A percentile compares a stretch with the other conserved stretches of the same genome.
Conservation (phyloP, 768 basidiomycete species). For the Auricularia cornea region DNA sequence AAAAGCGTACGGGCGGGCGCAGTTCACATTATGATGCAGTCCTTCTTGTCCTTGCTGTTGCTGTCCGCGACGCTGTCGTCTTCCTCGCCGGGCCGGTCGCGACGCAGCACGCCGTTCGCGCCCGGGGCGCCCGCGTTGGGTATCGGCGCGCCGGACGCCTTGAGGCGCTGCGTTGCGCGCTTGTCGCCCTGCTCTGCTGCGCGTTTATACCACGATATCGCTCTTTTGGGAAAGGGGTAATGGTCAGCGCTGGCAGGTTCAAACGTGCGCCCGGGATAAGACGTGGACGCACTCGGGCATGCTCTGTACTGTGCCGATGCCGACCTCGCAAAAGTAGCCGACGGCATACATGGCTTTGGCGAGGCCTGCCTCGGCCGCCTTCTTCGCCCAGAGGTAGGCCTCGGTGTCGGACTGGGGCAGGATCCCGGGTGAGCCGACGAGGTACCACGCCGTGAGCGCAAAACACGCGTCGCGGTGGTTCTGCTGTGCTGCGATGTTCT, state of each 20-base stretch:
- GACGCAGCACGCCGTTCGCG: constrained; percentile 52
- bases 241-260: neutral
- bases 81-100: constrained; percentile 40
- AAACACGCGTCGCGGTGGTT: constrained; percentile 96
- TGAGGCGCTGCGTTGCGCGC: constrained; percentile 79
- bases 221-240: constrained; percentile 36
- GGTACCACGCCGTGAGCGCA: constrained; percentile 97
- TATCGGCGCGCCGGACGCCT: constrained; percentile 46
- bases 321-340: constrained; percentile 95
- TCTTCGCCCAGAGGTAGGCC: constrained; percentile 95
- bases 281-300: constrained; percentile 52
- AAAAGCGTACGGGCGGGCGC: neutral
- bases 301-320: constrained; percentile 69
- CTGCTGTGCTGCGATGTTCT: constrained; percentile 98
- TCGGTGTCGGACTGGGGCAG: constrained; percentile 98
- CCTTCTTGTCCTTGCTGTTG: constrained; percentile 56
- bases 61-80: constrained; percentile 31
- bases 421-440: constrained; percentile 95
- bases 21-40: constrained; percentile 78
- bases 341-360: constrained; percentile 97
- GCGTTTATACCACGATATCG: constrained; percentile 75
- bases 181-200: constrained; percentile 92
- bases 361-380: constrained; percentile 85
- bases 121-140: constrained; percentile 51
- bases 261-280: neutral